Conservation (phyloP, 345 rosid genomes). For the Lagerstroemia speciosa region DNA sequence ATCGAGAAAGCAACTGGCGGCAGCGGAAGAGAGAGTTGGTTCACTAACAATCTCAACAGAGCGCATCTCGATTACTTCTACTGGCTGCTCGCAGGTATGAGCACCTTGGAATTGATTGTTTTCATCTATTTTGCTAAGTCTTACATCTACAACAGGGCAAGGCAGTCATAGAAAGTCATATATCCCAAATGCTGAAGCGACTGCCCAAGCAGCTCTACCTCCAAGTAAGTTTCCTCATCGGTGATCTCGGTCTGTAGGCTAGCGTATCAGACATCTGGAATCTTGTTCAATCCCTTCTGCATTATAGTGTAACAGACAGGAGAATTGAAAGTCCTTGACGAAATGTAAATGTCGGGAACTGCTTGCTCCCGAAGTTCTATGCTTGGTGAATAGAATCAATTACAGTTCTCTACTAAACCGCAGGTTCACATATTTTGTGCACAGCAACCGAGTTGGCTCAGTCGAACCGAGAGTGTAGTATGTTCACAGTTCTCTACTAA, state of each 20-base stretch:
- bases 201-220: not conserved
- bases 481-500: too few species aligned
- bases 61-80: slow-evolving; percentile 61
- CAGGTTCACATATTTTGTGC: too few species aligned
- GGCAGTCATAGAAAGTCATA: not conserved
- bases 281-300: not conserved
- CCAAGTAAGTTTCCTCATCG: not conserved
- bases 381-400: too few species aligned
- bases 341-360: not conserved
- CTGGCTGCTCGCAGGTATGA: slow-evolving; percentile 43
- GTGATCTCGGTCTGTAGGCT: not conserved
- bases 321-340: not conserved
- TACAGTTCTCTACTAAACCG: too few species aligned
- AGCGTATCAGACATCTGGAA: not conserved
- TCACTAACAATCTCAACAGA: slow-evolving; percentile 38
- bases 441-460: too few species aligned
- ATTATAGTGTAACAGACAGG: not conserved
- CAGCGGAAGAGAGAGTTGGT: slow-evolving; percentile 42
- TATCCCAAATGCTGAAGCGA: not conserved
- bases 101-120: slow-evolving; percentile 25
- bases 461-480: too few species aligned
- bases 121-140: slow-evolving; percentile 35
- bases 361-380: too few species aligned
- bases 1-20: slow-evolving; percentile 38
- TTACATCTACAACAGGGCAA: slow-evolving; percentile 24